These are phyloP conservation scores for Leccinum sublutescens DNA, from an alignment of 768 basidiomycete species.

Conservation along the genomic window DNA sequence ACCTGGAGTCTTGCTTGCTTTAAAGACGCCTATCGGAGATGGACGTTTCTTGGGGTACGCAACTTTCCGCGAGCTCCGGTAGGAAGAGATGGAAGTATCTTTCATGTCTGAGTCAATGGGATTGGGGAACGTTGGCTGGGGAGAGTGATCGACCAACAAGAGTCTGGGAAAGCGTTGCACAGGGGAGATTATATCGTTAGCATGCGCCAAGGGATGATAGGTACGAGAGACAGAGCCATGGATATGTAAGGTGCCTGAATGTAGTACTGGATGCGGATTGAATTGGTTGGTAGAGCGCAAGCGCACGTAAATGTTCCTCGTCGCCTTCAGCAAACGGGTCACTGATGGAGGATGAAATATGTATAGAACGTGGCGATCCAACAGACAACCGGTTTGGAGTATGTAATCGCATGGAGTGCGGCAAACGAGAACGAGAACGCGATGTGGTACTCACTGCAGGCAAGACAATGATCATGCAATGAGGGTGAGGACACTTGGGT, in stretches of 20 bases:
- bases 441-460: constrained; percentile 35
- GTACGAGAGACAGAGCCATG: constrained; percentile 6
- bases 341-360: constrained; percentile 13
- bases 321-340: constrained; percentile 6
- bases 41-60: constrained; percentile 86
- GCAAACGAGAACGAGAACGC: constrained; percentile 11
- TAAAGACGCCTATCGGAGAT: constrained; percentile 75
- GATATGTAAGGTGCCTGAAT: constrained; percentile 3
- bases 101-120: constrained; percentile 58
- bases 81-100: constrained; percentile 61
- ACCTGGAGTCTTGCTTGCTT: constrained; percentile 57
- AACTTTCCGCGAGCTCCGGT: constrained; percentile 58
- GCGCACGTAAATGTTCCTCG: background rate
- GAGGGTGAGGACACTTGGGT: constrained; percentile 40
- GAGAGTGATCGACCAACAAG: constrained; percentile 43
- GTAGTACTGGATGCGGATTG: background rate
- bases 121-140: constrained; percentile 38
- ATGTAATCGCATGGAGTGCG: constrained; percentile 1
- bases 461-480: constrained; percentile 42
- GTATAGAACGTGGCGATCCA: constrained; percentile 7
- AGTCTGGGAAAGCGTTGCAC: constrained; percentile 35
- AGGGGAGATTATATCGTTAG: constrained; percentile 23
- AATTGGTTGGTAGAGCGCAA: background rate
- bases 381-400: constrained; percentile 1
- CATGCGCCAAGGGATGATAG: constrained; percentile 7